Evolutionary conservation across 257 asterid genomes (phyloP).

Genomic region (Schizonepeta tenuifolia): DNA sequence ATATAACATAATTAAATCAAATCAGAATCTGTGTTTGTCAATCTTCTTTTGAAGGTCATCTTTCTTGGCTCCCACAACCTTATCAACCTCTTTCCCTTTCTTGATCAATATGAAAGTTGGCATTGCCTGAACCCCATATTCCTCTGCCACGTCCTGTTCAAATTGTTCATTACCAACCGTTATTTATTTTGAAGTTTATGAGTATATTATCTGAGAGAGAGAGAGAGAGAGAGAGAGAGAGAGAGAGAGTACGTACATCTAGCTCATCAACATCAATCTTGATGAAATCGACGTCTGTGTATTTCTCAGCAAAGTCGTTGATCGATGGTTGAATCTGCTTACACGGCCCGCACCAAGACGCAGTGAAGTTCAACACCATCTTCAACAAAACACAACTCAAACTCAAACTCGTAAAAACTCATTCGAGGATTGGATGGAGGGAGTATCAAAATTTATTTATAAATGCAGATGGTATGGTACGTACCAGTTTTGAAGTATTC

Average conservation of each 20-base stretch:
- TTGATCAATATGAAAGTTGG: conserved; percentile 68
- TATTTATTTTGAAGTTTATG: no score
- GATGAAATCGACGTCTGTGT: conserved; percentile 63
- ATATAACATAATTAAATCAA: conserved; percentile 9
- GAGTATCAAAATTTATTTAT: no score
- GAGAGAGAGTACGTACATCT: conserved; percentile 38
- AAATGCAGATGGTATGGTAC: no score
- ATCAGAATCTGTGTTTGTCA: conserved; percentile 53
- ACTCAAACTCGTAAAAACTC: background rate
- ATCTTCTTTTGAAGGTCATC: conserved; percentile 52
- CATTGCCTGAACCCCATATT: conserved; percentile 64
- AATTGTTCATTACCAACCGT: background rate
- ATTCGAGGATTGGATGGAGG: background rate
- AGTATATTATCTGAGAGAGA: no score
- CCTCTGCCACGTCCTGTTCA: conserved; percentile 67
- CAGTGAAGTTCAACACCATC: conserved; percentile 75
- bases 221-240: background rate
- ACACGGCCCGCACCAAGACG: conserved; percentile 83
- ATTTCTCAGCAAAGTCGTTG: conserved; percentile 57
- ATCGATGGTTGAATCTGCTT: conserved; percentile 53
- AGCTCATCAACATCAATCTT: conserved; percentile 76
- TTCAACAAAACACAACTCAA: conserved; percentile 22
- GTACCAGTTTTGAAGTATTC: conserved; percentile 64
- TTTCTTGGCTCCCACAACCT: conserved; percentile 53
- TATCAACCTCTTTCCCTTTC: conserved; percentile 67